Evolutionary conservation across 495 filamentous ascomycete species (phyloP).

Genomic region (Apiosordaria backusii): DNA sequence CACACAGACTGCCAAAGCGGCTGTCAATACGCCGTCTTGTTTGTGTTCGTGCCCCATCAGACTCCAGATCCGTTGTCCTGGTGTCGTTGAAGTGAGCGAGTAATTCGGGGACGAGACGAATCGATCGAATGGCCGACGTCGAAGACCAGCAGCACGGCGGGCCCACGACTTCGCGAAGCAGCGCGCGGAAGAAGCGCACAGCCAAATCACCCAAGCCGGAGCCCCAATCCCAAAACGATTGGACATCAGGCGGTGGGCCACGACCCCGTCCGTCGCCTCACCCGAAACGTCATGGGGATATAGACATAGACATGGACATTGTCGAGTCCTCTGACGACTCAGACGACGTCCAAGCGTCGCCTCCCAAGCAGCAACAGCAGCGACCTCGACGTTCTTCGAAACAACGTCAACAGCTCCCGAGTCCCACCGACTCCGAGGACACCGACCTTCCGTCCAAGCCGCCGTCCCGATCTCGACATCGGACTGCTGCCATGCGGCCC

Average conservation of each 20-base stretch:
- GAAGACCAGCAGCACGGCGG: constrained; percentile 30
- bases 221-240: constrained; percentile 39
- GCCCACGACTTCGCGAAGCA: constrained; percentile 30
- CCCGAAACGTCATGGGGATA: constrained; percentile 33
- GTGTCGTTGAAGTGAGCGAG: constrained; percentile 31
- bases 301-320: constrained; percentile 25
- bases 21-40: neutral
- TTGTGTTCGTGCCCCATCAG: neutral
- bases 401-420: constrained; percentile 15
- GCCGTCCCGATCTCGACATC: constrained; percentile 6
- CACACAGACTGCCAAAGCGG: constrained; percentile 5
- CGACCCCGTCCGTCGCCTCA: constrained; percentile 43
- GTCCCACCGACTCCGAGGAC: constrained; percentile 12
- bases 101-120: neutral
- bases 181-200: constrained; percentile 30
- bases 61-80: neutral
- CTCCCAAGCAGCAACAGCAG: constrained; percentile 17
- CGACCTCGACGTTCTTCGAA: constrained; percentile 18
- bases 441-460: constrained; percentile 15
- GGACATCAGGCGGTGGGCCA: constrained; percentile 34
- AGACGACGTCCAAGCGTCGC: constrained; percentile 26
- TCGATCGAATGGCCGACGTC: constrained; percentile 43
- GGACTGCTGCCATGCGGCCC: constrained; percentile 27
- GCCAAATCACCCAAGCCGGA: constrained; percentile 24
- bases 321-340: constrained; percentile 22